Conservation (phyloP, 306 rosid genomes). For the Lathyrus tuberosus region DNA sequence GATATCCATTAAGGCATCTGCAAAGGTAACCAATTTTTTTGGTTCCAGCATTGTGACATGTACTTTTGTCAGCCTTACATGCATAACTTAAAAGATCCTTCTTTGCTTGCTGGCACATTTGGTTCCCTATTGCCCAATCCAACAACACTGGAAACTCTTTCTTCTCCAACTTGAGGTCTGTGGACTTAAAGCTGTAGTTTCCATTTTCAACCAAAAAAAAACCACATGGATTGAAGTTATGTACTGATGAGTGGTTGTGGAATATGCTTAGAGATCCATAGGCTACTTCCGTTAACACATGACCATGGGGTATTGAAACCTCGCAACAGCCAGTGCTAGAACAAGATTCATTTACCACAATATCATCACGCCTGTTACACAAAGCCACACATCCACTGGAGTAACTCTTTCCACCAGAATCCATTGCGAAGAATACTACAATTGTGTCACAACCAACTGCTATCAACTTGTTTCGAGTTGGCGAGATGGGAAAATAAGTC, state of each 20-base stretch:
- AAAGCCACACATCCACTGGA: no score
- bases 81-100: not conserved
- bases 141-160: constrained; percentile 25
- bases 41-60: not conserved
- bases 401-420: no score
- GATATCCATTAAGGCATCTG: constrained; percentile 41
- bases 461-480: not conserved
- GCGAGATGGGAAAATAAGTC: constrained; percentile 31
- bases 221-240: constrained; percentile 44
- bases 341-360: constrained; percentile 38
- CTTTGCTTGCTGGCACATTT: constrained; percentile 24
- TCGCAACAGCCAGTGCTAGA: constrained; percentile 51
- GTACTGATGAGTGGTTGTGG: not conserved
- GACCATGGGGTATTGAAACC: constrained; percentile 25
- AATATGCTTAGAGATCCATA: fast-evolving
- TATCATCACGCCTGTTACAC: no score
- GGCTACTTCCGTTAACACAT: not conserved
- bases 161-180: not conserved
- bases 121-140: constrained; percentile 51
- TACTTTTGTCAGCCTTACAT: constrained; percentile 7
- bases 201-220: constrained; percentile 27
- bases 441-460: not conserved
- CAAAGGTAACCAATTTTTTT: constrained; percentile 44
- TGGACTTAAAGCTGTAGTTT: not conserved
- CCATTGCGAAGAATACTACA: not conserved